A percentile compares a stretch with the other conserved stretches of the same genome.
Evolutionary conservation across 176 grass and related monocot genomes (phyloP).

Genomic region (Ananas comosus): DNA sequence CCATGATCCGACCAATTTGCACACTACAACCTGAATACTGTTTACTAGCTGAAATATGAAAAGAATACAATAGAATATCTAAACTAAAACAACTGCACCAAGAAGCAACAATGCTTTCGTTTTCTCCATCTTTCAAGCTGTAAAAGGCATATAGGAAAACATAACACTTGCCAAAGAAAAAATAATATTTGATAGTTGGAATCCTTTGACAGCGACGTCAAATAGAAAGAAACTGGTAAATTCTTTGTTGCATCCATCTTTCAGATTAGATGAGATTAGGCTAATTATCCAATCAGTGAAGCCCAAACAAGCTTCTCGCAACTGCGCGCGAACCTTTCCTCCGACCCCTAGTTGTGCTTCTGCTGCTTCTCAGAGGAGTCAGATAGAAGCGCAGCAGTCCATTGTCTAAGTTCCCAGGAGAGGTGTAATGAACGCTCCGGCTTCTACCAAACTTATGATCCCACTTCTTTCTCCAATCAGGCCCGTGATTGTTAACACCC

Average conservation of each 20-base stretch:
- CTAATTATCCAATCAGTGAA: constrained; percentile 36
- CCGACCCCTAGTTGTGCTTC: constrained; percentile 48
- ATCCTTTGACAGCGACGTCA: not conserved
- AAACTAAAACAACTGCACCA: not conserved
- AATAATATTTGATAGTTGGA: not conserved
- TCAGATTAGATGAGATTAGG: not conserved
- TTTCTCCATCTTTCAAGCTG: not conserved
- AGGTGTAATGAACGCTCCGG: constrained; percentile 89
- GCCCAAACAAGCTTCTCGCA: constrained; percentile 57
- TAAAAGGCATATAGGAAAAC: not conserved
- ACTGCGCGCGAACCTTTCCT: constrained; percentile 56
- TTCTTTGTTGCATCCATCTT: not conserved
- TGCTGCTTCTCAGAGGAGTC: constrained; percentile 77
- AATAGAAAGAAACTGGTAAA: not conserved
- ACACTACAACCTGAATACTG: not conserved
- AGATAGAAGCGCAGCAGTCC: constrained; percentile 83
- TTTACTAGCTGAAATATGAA: not conserved
- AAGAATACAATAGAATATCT: not conserved
- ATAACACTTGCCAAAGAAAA: too few species aligned
- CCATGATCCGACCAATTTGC: not conserved
- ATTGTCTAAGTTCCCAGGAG: constrained; percentile 77
- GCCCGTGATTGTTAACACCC: constrained; percentile 20
- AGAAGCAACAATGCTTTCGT: not conserved
- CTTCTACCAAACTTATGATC: constrained; percentile 68
- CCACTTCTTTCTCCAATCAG: constrained; percentile 49